Evolutionary conservation across 352 stramenopile genomes (phyloP), one percentile per base, ranked within the genome.

Genomic region (Phytophthora parvispora): DNA sequence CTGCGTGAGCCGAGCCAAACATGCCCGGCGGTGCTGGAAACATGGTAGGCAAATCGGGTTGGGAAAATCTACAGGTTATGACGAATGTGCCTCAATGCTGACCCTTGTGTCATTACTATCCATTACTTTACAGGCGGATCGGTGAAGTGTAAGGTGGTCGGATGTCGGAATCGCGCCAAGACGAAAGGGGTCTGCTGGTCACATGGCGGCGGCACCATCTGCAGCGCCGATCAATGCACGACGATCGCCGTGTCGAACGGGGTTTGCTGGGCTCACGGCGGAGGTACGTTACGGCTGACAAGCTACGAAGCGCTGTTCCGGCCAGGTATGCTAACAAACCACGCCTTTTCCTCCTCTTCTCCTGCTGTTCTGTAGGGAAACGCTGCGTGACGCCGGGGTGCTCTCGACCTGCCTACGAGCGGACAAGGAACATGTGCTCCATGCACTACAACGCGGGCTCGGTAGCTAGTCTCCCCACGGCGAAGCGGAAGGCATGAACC

Each of bases 341-440:
- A 27, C 42, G 6, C 6, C 31, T 36, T n/a, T n/a, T n/a, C n/a
- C n/a, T 12, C 31, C 16, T 45, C 16, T 45, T 24, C 16, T 45
- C 6, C 45, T 32, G 31, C 24, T 32, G 13, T 52, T 40, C 20
- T n/a, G 5, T 29, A 77, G 83, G 83, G 55, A 90, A 89, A 52
- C 80, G 83, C 52, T 81, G 69, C 34, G 56, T 80, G n/a, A 72
- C 70, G 20, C 43, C 42, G 3, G 64, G 69, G 25, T 85, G 77
- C 40, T 69, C 63, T 25, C 74, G 77, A 16, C 83, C 80, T 42
- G 83, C 83, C n/a, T 91, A 91, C 64, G 80, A 89, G 58, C 78
- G 83, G 24, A 91, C 83, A 1, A 60, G 74, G 31, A 89, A 90
- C 63, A 83, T 75, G 40, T 90, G 81, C 69, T 74, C 75, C 6